Evolutionary conservation across 2,329 filamentous ascomycete species (phyloP).

Genomic region (Apiospora rasikravindrae): DNA sequence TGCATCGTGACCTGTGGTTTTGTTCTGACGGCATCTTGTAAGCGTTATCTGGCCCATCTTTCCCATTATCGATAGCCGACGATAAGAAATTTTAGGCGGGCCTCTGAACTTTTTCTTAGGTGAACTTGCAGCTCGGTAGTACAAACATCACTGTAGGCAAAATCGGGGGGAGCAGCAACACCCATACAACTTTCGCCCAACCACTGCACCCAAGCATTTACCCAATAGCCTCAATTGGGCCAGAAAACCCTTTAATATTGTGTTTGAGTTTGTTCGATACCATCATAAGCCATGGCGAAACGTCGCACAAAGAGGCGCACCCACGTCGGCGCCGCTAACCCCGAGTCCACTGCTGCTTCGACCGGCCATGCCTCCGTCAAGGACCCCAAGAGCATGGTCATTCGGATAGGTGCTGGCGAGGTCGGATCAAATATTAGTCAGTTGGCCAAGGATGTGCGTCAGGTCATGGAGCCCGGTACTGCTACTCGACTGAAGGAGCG

Average conservation of each 20-base stretch:
- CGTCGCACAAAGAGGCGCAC: conserved; percentile 87
- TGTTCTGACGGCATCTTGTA: background rate
- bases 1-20: background rate
- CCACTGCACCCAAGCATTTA: background rate
- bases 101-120: conserved; percentile 8
- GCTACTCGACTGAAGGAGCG: conserved; percentile 89
- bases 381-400: conserved; percentile 95
- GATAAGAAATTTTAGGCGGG: conserved; percentile 14
- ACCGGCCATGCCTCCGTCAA: conserved; percentile 67
- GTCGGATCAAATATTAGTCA: conserved; percentile 92
- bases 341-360: conserved; percentile 56
- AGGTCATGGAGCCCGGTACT: conserved; percentile 95
- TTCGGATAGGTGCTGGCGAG: conserved; percentile 92
- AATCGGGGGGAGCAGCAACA: background rate
- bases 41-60: background rate
- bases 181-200: background rate
- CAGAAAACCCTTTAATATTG: background rate
- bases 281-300: conserved; percentile 68
- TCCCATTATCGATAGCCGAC: background rate
- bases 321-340: conserved; percentile 71
- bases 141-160: background rate
- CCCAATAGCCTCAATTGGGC: background rate
- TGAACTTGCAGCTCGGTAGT: background rate
- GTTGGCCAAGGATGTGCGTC: conserved; percentile 86
- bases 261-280: background rate